These are phyloP conservation scores for Hanseniaspora taiwanica DNA, from an alignment of 805 yeast genomes.

Conservation along the genomic window DNA sequence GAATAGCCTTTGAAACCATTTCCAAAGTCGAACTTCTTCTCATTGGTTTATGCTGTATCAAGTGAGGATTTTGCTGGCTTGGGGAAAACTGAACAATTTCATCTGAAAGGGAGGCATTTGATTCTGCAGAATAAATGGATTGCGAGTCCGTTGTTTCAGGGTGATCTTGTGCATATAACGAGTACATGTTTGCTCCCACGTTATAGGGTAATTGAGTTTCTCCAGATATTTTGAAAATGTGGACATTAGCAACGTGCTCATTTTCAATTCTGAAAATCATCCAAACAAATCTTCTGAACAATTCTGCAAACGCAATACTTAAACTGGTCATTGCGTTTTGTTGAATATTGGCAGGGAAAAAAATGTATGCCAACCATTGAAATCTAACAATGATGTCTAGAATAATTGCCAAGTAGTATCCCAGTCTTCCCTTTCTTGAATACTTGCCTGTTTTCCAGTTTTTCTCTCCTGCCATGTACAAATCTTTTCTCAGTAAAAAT, in stretches of 20 bases:
- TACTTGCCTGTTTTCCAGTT: conserved; percentile 24
- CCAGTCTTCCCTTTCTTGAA: conserved; percentile 20
- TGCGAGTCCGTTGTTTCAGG: conserved; percentile 12
- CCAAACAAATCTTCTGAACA: conserved; percentile 80
- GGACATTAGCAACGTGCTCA: conserved; percentile 87
- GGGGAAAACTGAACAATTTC: neutral
- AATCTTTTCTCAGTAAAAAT: conserved; percentile 52
- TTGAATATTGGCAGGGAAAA: conserved; percentile 61
- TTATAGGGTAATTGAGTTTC: conserved; percentile 80
- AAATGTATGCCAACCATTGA: conserved; percentile 85
- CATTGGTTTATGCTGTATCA: conserved; percentile 1
- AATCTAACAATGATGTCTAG: conserved; percentile 64
- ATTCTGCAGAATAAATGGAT: neutral
- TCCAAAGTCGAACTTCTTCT: conserved; percentile 24
- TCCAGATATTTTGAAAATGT: conserved; percentile 72
- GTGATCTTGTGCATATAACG: conserved; percentile 19
- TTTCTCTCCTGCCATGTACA: conserved; percentile 40
- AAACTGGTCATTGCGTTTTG: conserved; percentile 85
- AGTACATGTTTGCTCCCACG: conserved; percentile 17
- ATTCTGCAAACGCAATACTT: conserved; percentile 68
- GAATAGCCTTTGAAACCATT: conserved; percentile 40
- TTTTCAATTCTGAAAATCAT: conserved; percentile 86
- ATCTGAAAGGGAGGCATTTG: neutral
- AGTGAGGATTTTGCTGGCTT: neutral
- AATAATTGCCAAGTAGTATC: conserved; percentile 65